These are phyloP conservation scores for Russula olivacea DNA, from an alignment of 768 basidiomycete species.

Conservation along the genomic window DNA sequence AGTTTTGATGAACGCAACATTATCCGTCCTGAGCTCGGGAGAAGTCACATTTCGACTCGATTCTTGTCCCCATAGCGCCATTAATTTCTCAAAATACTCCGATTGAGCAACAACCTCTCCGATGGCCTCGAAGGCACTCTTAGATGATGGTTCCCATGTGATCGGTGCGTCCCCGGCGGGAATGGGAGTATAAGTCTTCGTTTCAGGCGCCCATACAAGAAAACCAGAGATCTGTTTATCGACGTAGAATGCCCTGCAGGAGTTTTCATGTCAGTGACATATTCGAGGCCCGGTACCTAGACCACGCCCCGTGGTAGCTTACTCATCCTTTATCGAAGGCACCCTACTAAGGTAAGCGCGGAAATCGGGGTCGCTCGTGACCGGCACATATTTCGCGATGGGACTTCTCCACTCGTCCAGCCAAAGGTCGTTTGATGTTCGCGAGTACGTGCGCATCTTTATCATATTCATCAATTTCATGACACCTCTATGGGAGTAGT, in stretches of 20 bases:
- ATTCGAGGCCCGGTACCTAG: not conserved
- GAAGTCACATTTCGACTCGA: slow-evolving; percentile 49
- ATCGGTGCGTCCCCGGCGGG: slow-evolving; percentile 36
- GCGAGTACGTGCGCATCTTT: slow-evolving; percentile 71
- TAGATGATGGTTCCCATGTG: slow-evolving; percentile 51
- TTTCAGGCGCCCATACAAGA: slow-evolving; percentile 58
- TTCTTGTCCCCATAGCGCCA: slow-evolving; percentile 74
- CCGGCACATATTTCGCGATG: slow-evolving; percentile 40
- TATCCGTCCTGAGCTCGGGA: slow-evolving; percentile 53
- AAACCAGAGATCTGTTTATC: slow-evolving; percentile 79
- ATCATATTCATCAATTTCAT: slow-evolving; percentile 60
- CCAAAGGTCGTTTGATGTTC: slow-evolving; percentile 63
- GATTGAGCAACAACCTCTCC: slow-evolving; percentile 39
- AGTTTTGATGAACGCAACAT: slow-evolving; percentile 44
- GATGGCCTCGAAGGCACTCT: slow-evolving; percentile 48
- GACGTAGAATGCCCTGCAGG: slow-evolving; percentile 44
- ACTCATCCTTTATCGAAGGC: slow-evolving; percentile 23
- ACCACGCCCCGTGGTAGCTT: not conserved
- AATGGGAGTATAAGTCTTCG: slow-evolving; percentile 53
- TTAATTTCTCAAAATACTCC: slow-evolving; percentile 57
- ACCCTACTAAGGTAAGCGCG: slow-evolving; percentile 37
- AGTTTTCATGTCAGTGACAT: not conserved
- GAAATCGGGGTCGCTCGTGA: slow-evolving; percentile 48
- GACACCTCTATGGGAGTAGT: slow-evolving; percentile 44
- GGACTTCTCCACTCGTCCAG: slow-evolving; percentile 66